These are phyloP conservation scores for Leptographium flavum DNA, from an alignment of 2,329 filamentous ascomycete genomes.

Conservation along the genomic window DNA sequence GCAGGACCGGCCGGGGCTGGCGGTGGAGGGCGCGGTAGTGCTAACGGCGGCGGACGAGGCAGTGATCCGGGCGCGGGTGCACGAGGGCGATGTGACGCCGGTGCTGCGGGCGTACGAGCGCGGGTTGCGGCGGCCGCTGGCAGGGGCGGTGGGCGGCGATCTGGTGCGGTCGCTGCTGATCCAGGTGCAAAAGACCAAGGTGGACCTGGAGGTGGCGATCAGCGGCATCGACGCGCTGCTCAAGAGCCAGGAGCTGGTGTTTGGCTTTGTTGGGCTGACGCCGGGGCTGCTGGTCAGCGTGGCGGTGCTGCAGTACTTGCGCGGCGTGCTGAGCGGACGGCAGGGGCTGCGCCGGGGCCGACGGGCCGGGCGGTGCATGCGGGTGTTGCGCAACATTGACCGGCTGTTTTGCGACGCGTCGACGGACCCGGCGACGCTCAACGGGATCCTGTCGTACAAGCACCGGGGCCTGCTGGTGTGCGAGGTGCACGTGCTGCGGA, in stretches of 20 bases:
- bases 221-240: slow-evolving; percentile 87
- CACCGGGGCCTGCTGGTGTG: slow-evolving; percentile 83
- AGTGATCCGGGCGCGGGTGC: slow-evolving; percentile 64
- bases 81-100: slow-evolving; percentile 84
- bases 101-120: slow-evolving; percentile 85
- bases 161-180: slow-evolving; percentile 83
- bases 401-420: slow-evolving; percentile 57
- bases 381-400: slow-evolving; percentile 77
- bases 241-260: slow-evolving; percentile 92
- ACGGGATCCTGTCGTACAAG: slow-evolving; percentile 72
- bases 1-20: slow-evolving; percentile 58
- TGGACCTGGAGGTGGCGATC: slow-evolving; percentile 92
- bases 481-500: slow-evolving; percentile 72
- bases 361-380: slow-evolving; percentile 55
- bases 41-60: slow-evolving; percentile 57
- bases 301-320: slow-evolving; percentile 58
- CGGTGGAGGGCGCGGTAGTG: slow-evolving; percentile 27
- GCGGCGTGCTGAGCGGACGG: slow-evolving; percentile 53
- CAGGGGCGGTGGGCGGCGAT: slow-evolving; percentile 73
- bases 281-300: slow-evolving; percentile 82
- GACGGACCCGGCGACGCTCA: slow-evolving; percentile 39
- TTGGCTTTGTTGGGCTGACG: slow-evolving; percentile 91
- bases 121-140: slow-evolving; percentile 68
- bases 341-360: slow-evolving; percentile 51
- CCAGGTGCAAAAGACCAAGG: slow-evolving; percentile 97